A percentile compares a stretch with the other conserved stretches of the same genome.
These are phyloP conservation scores for Arabidopsis suecica DNA, from an alignment of 345 rosid species.

Conservation along the genomic window DNA sequence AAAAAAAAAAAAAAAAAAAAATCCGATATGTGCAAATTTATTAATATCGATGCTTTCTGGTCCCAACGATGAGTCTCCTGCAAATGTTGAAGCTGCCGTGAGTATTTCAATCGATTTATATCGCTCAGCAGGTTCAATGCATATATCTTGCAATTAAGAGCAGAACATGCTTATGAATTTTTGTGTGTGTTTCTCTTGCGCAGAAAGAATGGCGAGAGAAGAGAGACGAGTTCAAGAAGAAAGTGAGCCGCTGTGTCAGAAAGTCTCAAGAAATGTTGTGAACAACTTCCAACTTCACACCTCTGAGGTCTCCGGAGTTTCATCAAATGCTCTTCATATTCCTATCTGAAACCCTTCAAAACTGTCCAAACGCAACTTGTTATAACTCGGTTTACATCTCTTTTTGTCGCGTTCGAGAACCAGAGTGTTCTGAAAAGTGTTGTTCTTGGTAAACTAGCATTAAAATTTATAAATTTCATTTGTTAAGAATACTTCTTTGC, in stretches of 20 bases:
- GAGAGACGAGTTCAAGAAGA: slow-evolving; percentile 78
- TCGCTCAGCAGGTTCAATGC: not conserved
- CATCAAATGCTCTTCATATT: slow-evolving; percentile 18
- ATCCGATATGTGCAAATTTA: too few relatives aligned
- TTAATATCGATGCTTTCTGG: too few relatives aligned
- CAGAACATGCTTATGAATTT: not conserved
- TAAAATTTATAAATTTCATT: slow-evolving; percentile 7
- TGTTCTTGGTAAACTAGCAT: slow-evolving; percentile 36
- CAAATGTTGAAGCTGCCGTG: slow-evolving; percentile 93
- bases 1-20: too few relatives aligned
- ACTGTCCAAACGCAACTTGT: slow-evolving; percentile 26
- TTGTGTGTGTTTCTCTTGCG: slow-evolving; percentile 23
- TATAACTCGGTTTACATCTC: not conserved
- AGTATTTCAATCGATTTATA: slow-evolving; percentile 37
- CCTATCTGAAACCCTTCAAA: slow-evolving; percentile 19
- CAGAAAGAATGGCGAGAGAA: slow-evolving; percentile 81
- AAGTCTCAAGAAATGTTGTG: slow-evolving; percentile 70
- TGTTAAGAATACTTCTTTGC: slow-evolving; percentile 23
- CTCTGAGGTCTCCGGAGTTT: slow-evolving; percentile 14
- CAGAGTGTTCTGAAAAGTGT: slow-evolving; percentile 25
- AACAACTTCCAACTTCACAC: slow-evolving; percentile 15
- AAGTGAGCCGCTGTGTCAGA: slow-evolving; percentile 71
- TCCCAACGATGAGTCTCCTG: slow-evolving; percentile 94
- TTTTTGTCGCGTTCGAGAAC: slow-evolving; percentile 10
- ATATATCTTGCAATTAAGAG: slow-evolving; percentile 10